These are phyloP conservation scores for Aegilops longissima DNA, from an alignment of 176 grass and related monocot genomes.

Conservation along the genomic window DNA sequence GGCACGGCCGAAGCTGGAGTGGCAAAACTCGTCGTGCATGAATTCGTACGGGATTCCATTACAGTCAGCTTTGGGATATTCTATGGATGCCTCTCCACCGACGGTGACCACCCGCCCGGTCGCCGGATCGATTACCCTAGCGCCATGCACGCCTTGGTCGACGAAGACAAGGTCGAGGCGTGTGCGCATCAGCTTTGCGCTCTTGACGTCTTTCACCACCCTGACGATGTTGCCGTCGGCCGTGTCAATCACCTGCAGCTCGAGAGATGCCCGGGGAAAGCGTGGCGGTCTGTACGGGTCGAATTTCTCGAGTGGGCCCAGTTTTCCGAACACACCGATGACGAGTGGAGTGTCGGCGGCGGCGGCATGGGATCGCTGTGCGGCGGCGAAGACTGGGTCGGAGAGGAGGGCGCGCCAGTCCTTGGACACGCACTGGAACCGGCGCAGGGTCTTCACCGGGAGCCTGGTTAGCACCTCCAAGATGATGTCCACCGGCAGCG, in stretches of 20 bases:
- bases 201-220: background rate
- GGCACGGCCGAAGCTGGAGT: background rate
- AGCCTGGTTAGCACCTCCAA: background rate
- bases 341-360: background rate
- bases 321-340: too few relatives aligned
- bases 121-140: background rate
- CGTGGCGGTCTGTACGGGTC: background rate
- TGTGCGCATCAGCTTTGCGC: background rate
- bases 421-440: too few relatives aligned
- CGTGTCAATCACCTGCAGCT: background rate
- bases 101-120: background rate
- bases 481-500: slow-evolving; percentile 1
- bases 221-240: background rate
- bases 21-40: background rate
- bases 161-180: background rate
- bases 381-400: background rate
- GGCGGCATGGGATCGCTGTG: background rate
- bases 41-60: background rate
- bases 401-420: too few relatives aligned
- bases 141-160: background rate
- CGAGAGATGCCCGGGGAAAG: background rate
- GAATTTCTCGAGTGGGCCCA: too few relatives aligned
- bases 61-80: background rate
- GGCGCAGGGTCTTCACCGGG: background rate
- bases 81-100: background rate